Base-by-base conservation (phyloP, 2,329 filamentous ascomycete species). In the Penicillium sp. region DNA sequence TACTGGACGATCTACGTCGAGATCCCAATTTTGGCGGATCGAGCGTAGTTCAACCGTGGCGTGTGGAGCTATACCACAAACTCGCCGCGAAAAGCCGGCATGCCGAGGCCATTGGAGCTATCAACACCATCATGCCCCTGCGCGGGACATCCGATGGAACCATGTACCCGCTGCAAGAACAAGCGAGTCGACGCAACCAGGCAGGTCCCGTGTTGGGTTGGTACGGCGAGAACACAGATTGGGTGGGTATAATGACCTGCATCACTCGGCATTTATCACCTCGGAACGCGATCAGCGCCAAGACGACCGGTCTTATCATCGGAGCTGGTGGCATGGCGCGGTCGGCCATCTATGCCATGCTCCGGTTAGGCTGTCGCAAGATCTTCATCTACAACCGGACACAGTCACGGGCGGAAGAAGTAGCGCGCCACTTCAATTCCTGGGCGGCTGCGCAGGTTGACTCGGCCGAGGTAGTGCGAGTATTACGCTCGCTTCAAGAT, bases 331-430 rank as follows among this genome's bases (percentile, higher is more conserved):
- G 90, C 6, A 93, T 93, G 90, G 90, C 89, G 8, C 83, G 90
- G 60, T 89, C 90, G 3, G 88, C 90, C 1, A 84, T 91, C 2
- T 94, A 94, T 67, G 87, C 90, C 1, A 87, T 94, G 84, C 81
- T 93, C 25, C 89, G 90, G 67, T 81, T 93, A 7, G 90, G 90
- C 3, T 90, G 92, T 51, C 86, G 86, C 60, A 90, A 90, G 64
- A 89, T 94, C 50, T 87, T 89, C 64, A 84, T 94, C 22, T 88
- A 85, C 72, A 93, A 94, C 68, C 83, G 90, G 31, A 92, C 89
- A 0, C 62, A 82, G 2, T 79, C 81, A n/a, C 88, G 88, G 53
- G 89, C 90, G 0, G 81, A 87, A 56, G 86, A 83, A 39, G 81
- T 93, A 0, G 89, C 88, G 1, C 76, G 79, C 0, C 90, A 93